Base-by-base conservation (phyloP, 345 rosid genomes). In the Hypericum perforatum region DNA sequence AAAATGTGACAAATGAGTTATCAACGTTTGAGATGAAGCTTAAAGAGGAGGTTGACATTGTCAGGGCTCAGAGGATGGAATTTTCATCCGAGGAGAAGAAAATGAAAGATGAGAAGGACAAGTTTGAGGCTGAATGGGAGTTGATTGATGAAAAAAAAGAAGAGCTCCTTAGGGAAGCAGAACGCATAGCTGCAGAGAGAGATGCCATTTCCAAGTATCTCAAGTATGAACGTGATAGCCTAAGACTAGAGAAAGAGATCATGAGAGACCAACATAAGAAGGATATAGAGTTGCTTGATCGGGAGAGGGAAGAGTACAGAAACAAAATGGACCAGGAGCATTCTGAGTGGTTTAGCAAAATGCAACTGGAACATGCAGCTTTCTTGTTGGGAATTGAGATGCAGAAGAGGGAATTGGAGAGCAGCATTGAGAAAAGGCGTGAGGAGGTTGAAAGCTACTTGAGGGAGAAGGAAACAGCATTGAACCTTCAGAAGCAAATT, bases 41-140 rank as follows among this genome's bases (percentile, higher is more conserved):
- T 57, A 88, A 85, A 74, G 98, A 92, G 76, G 98, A 92, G 69
- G 75, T 92, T 62, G 98, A 92, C 65, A 61, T 56, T 49, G 62
- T 83, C 63, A 81, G 98, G 78, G 83, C 84, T 57, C 82, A 85
- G 63, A 85, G 79, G 70, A 75, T 72, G 57, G 97, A 88, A 65
- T 63, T 85, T 43, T 54, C 76, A 79, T 76, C 70, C 53, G 95
- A 92, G 75, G 97, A 77, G 49, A 95, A 92, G 60, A 80, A 68
- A 62, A 59, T 92, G 70, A 68, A 85, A 60, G 64, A 57, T 42
- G 95, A 89, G 74, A 94, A 86, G 63, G 86, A 77, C 22, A 79
- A 85, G 69, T 89, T 89, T 68, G 94, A 94, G 74, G 53, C 79
- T 40, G 94, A 89, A 68, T 94, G 97, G 97, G 99, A 94, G 66